phyloP scores from a whole-genome alignment of 495 filamentous ascomycete species.

The Bacidia gigantensis region DNA sequence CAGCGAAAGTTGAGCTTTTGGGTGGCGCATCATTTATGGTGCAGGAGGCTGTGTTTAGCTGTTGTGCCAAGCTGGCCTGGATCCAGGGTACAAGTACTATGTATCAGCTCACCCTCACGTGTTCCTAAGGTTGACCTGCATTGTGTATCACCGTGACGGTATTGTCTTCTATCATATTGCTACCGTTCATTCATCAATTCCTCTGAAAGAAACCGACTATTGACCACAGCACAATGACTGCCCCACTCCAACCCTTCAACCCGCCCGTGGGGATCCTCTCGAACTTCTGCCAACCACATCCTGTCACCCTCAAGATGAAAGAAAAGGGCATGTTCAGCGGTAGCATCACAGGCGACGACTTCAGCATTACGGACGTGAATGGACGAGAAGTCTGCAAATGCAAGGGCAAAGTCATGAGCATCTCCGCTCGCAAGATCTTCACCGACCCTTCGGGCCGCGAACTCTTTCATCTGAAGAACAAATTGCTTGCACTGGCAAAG shows the following conservation, averaged over 20 bases:
- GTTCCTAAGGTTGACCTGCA: too few species aligned
- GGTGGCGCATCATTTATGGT: too few species aligned
- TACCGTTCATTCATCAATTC: too few species aligned
- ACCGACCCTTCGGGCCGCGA: slow-evolving; percentile 7
- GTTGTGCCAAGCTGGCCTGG: too few species aligned
- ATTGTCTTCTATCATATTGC: too few species aligned
- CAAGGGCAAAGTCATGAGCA: slow-evolving; percentile 10
- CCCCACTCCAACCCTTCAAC: slow-evolving; percentile 8
- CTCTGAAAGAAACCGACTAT: too few species aligned
- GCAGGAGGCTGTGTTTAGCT: too few species aligned
- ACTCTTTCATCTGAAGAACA: slow-evolving; percentile 13
- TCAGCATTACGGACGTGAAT: slow-evolving; percentile 10
- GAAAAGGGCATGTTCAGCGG: slow-evolving; percentile 9
- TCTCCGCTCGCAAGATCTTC: slow-evolving; percentile 12
- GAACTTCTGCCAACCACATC: slow-evolving; percentile 8
- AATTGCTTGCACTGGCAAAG: slow-evolving; percentile 9
- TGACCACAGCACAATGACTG: neutral
- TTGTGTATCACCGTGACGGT: too few species aligned
- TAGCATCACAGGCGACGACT: slow-evolving; percentile 12
- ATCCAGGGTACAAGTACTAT: too few species aligned
- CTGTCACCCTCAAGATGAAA: slow-evolving; percentile 15
- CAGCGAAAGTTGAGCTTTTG: too few species aligned
- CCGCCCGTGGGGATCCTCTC: slow-evolving; percentile 5
- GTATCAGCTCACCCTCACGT: too few species aligned
- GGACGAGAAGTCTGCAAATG: slow-evolving; percentile 12